phyloP scores from a whole-genome alignment of 495 filamentous ascomycete genomes.

The Talaromyces proteolyticus region DNA sequence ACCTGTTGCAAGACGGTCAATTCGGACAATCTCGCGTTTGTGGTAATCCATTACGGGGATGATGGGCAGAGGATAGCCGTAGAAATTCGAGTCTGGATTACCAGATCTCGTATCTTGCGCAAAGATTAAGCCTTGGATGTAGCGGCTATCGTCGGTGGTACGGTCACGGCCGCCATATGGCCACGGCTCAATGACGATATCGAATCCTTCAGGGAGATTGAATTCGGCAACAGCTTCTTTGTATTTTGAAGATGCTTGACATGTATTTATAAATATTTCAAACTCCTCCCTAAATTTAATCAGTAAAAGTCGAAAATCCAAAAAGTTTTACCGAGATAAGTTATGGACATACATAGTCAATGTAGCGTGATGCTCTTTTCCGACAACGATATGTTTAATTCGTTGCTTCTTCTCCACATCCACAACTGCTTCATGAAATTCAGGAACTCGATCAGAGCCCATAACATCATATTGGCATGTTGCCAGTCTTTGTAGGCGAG shows the following conservation, averaged over 20 bases:
- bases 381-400: slow-evolving; percentile 46
- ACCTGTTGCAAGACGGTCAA: slow-evolving; percentile 45
- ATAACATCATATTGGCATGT: slow-evolving; percentile 63
- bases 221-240: slow-evolving; percentile 55
- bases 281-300: slow-evolving; percentile 48
- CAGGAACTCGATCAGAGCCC: slow-evolving; percentile 45
- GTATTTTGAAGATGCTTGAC: slow-evolving; percentile 55
- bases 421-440: slow-evolving; percentile 58
- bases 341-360: slow-evolving; percentile 46
- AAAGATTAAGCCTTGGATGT: slow-evolving; percentile 48
- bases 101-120: slow-evolving; percentile 32
- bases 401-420: slow-evolving; percentile 46
- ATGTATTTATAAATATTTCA: slow-evolving; percentile 53
- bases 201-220: slow-evolving; percentile 55
- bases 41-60: slow-evolving; percentile 69
- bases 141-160: slow-evolving; percentile 48
- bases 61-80: slow-evolving; percentile 72
- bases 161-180: slow-evolving; percentile 59
- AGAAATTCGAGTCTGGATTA: slow-evolving; percentile 59
- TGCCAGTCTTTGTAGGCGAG: slow-evolving; percentile 53
- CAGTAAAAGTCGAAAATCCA: slow-evolving; percentile 11
- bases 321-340: slow-evolving; percentile 1
- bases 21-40: slow-evolving; percentile 57
- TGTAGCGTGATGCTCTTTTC: slow-evolving; percentile 53
- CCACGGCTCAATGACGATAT: slow-evolving; percentile 65